Conservation (phyloP, 352 stramenopile genomes). For the Phytophthora idaei region DNA sequence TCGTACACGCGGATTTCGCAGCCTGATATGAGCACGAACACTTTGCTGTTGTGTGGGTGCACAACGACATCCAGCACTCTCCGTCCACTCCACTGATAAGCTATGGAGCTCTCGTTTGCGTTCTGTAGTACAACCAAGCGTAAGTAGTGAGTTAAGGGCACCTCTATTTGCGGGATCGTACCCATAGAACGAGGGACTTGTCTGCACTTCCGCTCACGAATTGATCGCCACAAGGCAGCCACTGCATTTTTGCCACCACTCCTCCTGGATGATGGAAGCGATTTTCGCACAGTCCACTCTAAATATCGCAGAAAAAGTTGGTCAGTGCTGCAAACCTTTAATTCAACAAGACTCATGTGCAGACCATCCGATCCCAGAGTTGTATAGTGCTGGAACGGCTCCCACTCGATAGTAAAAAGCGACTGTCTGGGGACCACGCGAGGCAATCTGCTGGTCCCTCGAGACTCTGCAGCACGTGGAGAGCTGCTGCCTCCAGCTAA, state of each 20-base stretch:
- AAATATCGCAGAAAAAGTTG: neutral
- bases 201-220: conserved; percentile 78
- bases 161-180: conserved; percentile 24
- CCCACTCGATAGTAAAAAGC: conserved; percentile 57
- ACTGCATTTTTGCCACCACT: conserved; percentile 54
- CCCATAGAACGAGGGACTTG: conserved; percentile 79
- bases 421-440: conserved; percentile 72
- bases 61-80: conserved; percentile 65
- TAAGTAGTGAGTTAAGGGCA: conserved; percentile 1
- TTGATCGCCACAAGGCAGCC: conserved; percentile 59
- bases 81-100: conserved; percentile 73
- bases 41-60: conserved; percentile 53
- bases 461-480: conserved; percentile 52
- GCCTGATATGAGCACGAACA: conserved; percentile 65
- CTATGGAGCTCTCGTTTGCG: conserved; percentile 49
- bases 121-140: conserved; percentile 38
- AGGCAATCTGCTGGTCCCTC: conserved; percentile 61
- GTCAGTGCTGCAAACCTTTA: neutral
- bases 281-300: conserved; percentile 58
- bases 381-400: conserved; percentile 65
- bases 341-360: neutral
- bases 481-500: conserved; percentile 30
- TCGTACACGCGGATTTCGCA: conserved; percentile 72
- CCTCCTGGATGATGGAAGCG: conserved; percentile 64
- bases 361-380: conserved; percentile 64